phyloP scores from a whole-genome alignment of 352 stramenopile species.

The Lagenidium giganteum region DNA sequence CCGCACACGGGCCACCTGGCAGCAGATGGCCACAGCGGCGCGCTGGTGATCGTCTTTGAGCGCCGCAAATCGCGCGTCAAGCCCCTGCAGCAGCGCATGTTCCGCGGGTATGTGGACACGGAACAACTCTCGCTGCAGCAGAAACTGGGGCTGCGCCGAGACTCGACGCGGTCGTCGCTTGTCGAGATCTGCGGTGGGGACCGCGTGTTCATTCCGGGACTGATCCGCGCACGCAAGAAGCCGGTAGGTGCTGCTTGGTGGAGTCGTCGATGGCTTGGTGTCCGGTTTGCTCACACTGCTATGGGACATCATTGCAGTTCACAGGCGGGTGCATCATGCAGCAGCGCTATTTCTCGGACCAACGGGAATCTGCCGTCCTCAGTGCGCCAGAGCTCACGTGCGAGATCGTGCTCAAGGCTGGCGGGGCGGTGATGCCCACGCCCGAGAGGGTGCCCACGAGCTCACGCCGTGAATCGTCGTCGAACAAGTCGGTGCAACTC shows the following conservation, averaged over 20 bases:
- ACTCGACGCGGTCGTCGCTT: constrained; percentile 8
- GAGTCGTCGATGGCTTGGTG: neutral
- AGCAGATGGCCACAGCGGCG: constrained; percentile 23
- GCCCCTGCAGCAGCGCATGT: neutral
- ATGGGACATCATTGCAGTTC: constrained; percentile 7
- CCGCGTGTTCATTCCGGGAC: constrained; percentile 21
- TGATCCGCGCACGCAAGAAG: constrained; percentile 19
- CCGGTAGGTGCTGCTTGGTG: constrained; percentile 1
- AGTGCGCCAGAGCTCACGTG: constrained; percentile 15
- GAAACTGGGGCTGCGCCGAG: constrained; percentile 10
- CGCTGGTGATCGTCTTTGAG: constrained; percentile 31
- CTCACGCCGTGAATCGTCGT: too few relatives aligned
- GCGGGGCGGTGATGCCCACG: constrained; percentile 6
- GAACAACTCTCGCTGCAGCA: constrained; percentile 1
- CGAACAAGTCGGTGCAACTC: neutral
- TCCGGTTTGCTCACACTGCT: neutral
- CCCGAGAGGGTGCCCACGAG: constrained; percentile 5
- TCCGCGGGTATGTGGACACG: neutral
- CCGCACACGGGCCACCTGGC: constrained; percentile 24
- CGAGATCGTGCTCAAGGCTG: constrained; percentile 23
- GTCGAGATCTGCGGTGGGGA: constrained; percentile 32
- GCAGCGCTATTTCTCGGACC: constrained; percentile 16
- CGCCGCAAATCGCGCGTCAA: constrained; percentile 6
- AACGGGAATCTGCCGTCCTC: neutral
- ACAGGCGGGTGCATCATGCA: constrained; percentile 22